Base-by-base conservation (phyloP, 2,329 filamentous ascomycete species). In the Cercospora nicotianae region DNA sequence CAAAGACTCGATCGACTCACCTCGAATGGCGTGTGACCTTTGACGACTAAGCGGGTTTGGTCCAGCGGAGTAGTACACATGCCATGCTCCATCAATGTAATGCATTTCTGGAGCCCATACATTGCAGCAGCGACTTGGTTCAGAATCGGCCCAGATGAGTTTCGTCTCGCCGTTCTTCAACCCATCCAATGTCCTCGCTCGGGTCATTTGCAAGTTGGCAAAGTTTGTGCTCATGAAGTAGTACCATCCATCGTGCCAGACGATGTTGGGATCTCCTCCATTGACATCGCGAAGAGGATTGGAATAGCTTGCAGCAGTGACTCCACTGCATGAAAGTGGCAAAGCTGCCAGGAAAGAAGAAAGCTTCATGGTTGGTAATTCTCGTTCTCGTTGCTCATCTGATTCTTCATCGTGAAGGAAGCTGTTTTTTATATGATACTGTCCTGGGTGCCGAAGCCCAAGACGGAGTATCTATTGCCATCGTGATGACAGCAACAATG, bases 201-300 rank as follows among this genome's bases (percentile, higher is more conserved):
- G 80, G 0, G 84, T 82, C n/a, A 89, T 81, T 69, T 85, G 79
- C 12, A 89, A 78, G 68, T 88, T 79, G 1, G 78, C 83, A 85
- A 84, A 88, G 28, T 84, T 84, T 0, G 85, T 87, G 0, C 84
- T 84, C 70, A 86, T 82, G 30, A 88, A 78, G 69, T 87, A 87
- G 76, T 87, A 88, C 70, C 84, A 87, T 0, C 85, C 85, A 10
- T 81, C 83, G 0, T 80, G 80, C 64, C 82, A 87, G 0, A 83
- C 82, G 5, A 87, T 81, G 68, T 84, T 83, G 0, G 86, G 85
- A 70, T 87, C 85, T 20, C 81, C 83, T 8, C 86, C 85, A 42
- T 84, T 81, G 0, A 80, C 80, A 18, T 79, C 78, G 39, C 83
- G 82, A 61, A 87, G 80, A 0, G 86, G 85, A 67, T 87, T 87